These are phyloP conservation scores for Incumbomyces lentus DNA, from an alignment of 2,329 filamentous ascomycete species.

Conservation along the genomic window DNA sequence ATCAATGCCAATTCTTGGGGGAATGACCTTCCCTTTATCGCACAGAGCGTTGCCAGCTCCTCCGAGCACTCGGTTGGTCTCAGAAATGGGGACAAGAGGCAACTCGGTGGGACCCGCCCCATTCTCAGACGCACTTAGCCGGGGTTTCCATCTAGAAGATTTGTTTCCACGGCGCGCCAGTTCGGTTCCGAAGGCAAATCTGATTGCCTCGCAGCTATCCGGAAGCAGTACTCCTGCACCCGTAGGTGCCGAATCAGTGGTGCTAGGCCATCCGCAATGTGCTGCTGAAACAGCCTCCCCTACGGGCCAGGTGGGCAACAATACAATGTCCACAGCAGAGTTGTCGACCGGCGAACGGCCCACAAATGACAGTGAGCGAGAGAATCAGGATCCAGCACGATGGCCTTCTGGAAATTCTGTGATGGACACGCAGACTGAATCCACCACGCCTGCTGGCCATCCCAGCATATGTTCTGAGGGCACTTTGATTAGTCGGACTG, in stretches of 20 bases:
- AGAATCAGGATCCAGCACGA: background rate
- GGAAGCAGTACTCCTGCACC: background rate
- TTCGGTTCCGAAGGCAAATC: background rate
- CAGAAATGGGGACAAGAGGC: no score
- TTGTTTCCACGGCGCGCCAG: background rate
- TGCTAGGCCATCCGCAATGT: no score
- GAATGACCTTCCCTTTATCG: no score
- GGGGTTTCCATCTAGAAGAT: background rate
- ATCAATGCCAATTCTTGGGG: no score
- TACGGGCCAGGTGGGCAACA: no score
- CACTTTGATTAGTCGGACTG: background rate
- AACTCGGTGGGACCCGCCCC: background rate
- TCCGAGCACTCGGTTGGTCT: no score
- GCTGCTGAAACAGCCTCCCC: no score
- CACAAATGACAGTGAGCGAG: constrained; percentile 6
- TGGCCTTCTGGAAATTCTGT: background rate
- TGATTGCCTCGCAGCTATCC: background rate
- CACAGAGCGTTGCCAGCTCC: no score
- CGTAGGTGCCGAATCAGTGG: no score
- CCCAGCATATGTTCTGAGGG: background rate
- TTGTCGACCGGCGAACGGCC: background rate
- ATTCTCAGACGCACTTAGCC: constrained; percentile 4
- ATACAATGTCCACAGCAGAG: no score
- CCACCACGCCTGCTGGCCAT: background rate
- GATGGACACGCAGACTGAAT: background rate